These are phyloP conservation scores for Lycium barbarum DNA, from an alignment of 257 asterid genomes.

Conservation along the genomic window DNA sequence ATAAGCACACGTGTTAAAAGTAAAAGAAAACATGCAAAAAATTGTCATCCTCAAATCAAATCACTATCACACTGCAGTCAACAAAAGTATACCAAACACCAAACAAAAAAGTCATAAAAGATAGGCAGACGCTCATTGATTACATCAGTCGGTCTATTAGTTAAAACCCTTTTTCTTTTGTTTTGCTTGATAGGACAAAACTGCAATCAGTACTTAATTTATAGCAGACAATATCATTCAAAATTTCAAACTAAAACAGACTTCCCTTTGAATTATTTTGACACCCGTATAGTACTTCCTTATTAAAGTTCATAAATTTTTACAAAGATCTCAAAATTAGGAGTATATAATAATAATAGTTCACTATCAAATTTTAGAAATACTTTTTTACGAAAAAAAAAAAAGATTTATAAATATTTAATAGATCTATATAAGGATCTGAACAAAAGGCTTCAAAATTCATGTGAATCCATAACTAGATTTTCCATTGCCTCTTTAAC, in stretches of 20 bases:
- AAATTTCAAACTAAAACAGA: not conserved
- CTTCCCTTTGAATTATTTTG: not conserved
- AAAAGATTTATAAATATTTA: no score
- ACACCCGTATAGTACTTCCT: not conserved
- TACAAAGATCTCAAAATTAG: no score
- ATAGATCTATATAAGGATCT: no score
- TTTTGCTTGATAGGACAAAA: constrained; percentile 8
- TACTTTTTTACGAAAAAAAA: no score
- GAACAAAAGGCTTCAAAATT: no score
- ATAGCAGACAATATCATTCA: not conserved
- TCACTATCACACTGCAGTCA: not conserved
- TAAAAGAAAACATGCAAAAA: constrained; percentile 22
- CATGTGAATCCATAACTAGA: no score
- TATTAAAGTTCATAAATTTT: no score
- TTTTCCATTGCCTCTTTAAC: no score
- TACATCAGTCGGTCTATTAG: no score
- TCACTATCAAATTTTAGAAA: no score
- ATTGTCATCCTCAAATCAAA: not conserved
- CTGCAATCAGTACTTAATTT: not conserved
- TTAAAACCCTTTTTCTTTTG: not conserved
- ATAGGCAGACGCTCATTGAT: not conserved
- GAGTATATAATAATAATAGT: no score
- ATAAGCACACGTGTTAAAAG: constrained; percentile 26
- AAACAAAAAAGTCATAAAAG: constrained; percentile 18
- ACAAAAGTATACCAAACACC: constrained; percentile 2